These are phyloP conservation scores for Acorus gramineus DNA, from an alignment of 106 monocot species.

Conservation along the genomic window DNA sequence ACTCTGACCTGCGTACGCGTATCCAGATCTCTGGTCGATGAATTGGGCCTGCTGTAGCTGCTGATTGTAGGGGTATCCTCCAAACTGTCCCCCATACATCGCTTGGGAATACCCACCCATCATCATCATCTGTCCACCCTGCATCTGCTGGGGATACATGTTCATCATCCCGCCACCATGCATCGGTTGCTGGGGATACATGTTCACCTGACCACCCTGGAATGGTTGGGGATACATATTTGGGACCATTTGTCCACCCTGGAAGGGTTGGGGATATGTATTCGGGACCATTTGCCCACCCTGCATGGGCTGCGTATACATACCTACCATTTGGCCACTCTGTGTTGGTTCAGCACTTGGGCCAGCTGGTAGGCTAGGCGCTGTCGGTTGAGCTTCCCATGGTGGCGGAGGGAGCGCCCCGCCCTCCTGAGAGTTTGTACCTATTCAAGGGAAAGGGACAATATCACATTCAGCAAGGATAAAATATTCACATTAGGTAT, in stretches of 20 bases:
- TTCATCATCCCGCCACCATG: neutral
- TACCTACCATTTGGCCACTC: constrained; percentile 2
- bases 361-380: too few relatives aligned
- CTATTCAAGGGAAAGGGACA: constrained; percentile 6
- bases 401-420: constrained; percentile 64
- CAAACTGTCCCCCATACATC: too few relatives aligned
- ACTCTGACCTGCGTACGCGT: constrained; percentile 19
- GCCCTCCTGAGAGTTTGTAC: constrained; percentile 32
- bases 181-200: too few relatives aligned
- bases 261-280: too few relatives aligned
- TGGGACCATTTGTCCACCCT: neutral
- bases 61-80: constrained; percentile 9
- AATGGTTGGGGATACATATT: too few relatives aligned
- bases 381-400: constrained; percentile 41
- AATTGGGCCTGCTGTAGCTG: constrained; percentile 21
- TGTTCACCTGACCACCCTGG: too few relatives aligned
- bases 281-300: neutral
- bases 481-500: too few relatives aligned
- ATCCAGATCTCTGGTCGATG: constrained; percentile 18
- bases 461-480: too few relatives aligned
- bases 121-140: constrained; percentile 1
- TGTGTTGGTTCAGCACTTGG: constrained; percentile 11
- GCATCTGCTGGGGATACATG: constrained; percentile 11
- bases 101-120: constrained; percentile 3
- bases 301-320: constrained; percentile 13